A percentile compares a stretch with the other conserved stretches of the same genome.
Conservation (phyloP, 306 rosid genomes). For the Adenanthera pavonina region DNA sequence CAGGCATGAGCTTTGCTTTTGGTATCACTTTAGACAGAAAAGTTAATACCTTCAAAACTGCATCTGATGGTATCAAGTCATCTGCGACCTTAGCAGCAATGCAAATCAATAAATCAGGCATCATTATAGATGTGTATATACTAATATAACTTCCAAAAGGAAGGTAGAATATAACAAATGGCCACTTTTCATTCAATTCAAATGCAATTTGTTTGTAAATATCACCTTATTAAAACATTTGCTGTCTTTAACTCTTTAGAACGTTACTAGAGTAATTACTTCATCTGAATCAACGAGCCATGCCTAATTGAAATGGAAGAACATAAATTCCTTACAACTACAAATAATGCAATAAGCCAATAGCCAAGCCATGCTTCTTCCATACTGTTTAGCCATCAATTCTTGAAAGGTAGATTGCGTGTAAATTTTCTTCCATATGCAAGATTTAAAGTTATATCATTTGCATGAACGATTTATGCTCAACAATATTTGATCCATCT, state of each 20-base stretch:
- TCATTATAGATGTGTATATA: neutral
- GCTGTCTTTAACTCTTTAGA: neutral
- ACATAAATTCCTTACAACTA: neutral
- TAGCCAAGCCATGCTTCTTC: neutral
- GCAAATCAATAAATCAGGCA: slow-evolving; percentile 52
- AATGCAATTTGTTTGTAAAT: neutral
- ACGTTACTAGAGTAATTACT: neutral
- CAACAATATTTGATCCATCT: neutral
- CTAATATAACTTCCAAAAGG: slow-evolving; percentile 1
- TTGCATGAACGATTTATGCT: neutral
- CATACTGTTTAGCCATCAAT: neutral
- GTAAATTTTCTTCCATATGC: neutral
- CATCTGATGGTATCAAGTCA: slow-evolving; percentile 68
- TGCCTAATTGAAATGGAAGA: neutral
- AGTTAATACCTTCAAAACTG: slow-evolving; percentile 59
- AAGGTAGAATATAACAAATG: neutral
- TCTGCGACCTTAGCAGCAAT: slow-evolving; percentile 78
- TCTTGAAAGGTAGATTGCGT: neutral
- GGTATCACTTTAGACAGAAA: slow-evolving; percentile 71
- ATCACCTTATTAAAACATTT: neutral
- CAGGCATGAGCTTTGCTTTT: slow-evolving; percentile 79
- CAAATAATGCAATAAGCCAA: neutral
- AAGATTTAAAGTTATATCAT: neutral
- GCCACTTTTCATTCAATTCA: slow-evolving; percentile 10
- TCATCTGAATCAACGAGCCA: neutral